Base-by-base conservation (phyloP, 257 asterid genomes). In the Solanum rostratum region DNA sequence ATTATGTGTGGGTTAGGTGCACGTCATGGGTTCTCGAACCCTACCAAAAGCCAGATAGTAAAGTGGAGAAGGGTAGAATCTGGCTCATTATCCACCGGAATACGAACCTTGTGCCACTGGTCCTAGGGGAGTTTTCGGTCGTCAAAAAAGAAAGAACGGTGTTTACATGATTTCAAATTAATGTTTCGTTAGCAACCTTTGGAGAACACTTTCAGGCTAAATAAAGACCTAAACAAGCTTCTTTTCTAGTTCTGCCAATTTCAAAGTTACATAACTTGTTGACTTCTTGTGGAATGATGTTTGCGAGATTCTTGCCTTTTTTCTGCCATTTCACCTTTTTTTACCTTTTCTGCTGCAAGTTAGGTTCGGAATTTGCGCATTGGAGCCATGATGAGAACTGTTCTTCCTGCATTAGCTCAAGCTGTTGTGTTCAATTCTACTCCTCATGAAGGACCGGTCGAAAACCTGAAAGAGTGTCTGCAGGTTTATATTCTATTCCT, bases 341-440 rank as follows among this genome's bases (percentile, higher is more conserved):
- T 78, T 78, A 50, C 82, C 24, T 78, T 37, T 52, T 46, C 83
- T 33, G 70, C 46, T 80, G 68, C 79, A 80, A 54, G 73, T 30
- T 85, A 95, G 98, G 97, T 94, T 80, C 91, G 98, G 88, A 95
- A 95, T 91, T 89, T 94, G 85, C 93, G 99, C 84, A 94, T 95
- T 91, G 99, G 99, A 88, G 99, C 97, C 84, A 94, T 93, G 98
- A 90, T 92, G 94, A 93, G 93, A 89, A 94, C 98, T 79, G 86
- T 95, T 85, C 96, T 95, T 85, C 97, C 98, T 55, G 99, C 98
- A 84, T 88, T 95, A 89, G 99, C 97, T 85, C 98, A 95, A 86
- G 99, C 98, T 84, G 81, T 94, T 84, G 96, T 88, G 83, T 90
- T 92, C 90, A 91, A 88, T 87, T 91, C 91, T 33, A 1, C 19